Percentiles rank a stretch among this genome's conserved stretches.
Conservation (phyloP, 2,329 filamentous ascomycete species). For the Didymella pinodella region DNA sequence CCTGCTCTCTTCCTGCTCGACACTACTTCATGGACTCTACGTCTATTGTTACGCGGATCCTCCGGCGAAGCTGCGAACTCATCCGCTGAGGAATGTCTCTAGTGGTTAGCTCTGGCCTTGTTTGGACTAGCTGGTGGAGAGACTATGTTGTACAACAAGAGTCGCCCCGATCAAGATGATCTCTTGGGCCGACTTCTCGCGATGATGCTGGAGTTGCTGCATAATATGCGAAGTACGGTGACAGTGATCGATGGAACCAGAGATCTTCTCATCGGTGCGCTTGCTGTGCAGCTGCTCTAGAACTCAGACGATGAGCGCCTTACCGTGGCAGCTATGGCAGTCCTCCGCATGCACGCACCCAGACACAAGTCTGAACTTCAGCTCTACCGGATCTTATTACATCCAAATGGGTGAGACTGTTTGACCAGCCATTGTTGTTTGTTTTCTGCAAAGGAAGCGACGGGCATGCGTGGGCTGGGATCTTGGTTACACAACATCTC, state of each 20-base stretch:
- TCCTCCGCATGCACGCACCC: not conserved
- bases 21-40: slow-evolving; percentile 21
- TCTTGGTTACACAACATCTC: slow-evolving; percentile 33
- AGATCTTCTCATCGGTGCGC: slow-evolving; percentile 3
- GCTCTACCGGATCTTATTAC: not conserved
- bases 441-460: slow-evolving; percentile 21
- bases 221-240: slow-evolving; percentile 7
- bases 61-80: slow-evolving; percentile 23
- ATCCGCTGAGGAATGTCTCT: slow-evolving; percentile 28
- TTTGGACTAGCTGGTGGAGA: slow-evolving; percentile 22
- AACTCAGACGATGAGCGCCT: not conserved
- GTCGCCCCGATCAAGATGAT: slow-evolving; percentile 16
- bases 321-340: not conserved
- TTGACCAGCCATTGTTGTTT: slow-evolving; percentile 25
- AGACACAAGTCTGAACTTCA: not conserved
- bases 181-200: slow-evolving; percentile 14
- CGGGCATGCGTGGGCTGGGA: slow-evolving; percentile 18
- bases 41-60: slow-evolving; percentile 30
- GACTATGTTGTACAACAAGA: slow-evolving; percentile 22
- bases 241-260: slow-evolving; percentile 4
- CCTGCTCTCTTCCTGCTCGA: slow-evolving; percentile 17
- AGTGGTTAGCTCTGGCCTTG: slow-evolving; percentile 7
- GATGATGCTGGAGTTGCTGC: slow-evolving; percentile 3
- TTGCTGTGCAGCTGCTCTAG: not conserved
- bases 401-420: slow-evolving; percentile 16